phyloP scores from a whole-genome alignment of 306 rosid species.

The Cicer judaicum region DNA sequence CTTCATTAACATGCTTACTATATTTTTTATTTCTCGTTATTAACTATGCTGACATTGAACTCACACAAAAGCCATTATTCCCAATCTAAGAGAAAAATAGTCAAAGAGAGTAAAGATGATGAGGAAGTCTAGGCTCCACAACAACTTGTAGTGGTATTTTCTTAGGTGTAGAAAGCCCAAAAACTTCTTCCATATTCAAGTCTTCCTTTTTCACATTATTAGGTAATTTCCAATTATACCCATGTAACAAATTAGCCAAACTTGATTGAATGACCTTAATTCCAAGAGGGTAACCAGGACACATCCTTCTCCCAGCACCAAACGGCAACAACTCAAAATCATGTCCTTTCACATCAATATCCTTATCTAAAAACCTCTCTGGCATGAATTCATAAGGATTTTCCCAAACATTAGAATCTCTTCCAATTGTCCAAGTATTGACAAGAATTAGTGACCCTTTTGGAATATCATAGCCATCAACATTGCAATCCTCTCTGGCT shows the following conservation, averaged over 20 bases:
- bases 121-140: slow-evolving; percentile 67
- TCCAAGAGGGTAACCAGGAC: slow-evolving; percentile 84
- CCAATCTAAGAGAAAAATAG: not conserved
- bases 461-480: slow-evolving; percentile 71
- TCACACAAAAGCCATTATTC: not conserved
- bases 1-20: not conserved
- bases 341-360: slow-evolving; percentile 72
- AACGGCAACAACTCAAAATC: slow-evolving; percentile 80
- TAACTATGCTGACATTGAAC: not conserved
- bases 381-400: slow-evolving; percentile 66
- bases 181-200: slow-evolving; percentile 73
- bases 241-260: slow-evolving; percentile 82
- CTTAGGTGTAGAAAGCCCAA: slow-evolving; percentile 70
- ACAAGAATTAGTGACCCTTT: slow-evolving; percentile 67
- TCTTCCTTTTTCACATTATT: slow-evolving; percentile 52
- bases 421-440: slow-evolving; percentile 65
- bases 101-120: slow-evolving; percentile 55
- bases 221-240: slow-evolving; percentile 74
- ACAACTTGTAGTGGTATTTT: slow-evolving; percentile 57
- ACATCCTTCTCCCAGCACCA: slow-evolving; percentile 90
- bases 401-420: slow-evolving; percentile 76
- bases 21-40: too few species aligned
- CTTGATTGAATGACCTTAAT: slow-evolving; percentile 76
- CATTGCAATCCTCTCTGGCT: slow-evolving; percentile 51
- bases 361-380: slow-evolving; percentile 64